These are phyloP conservation scores for Artemisia argyi DNA, from an alignment of 129 eudicot species.

Conservation along the genomic window DNA sequence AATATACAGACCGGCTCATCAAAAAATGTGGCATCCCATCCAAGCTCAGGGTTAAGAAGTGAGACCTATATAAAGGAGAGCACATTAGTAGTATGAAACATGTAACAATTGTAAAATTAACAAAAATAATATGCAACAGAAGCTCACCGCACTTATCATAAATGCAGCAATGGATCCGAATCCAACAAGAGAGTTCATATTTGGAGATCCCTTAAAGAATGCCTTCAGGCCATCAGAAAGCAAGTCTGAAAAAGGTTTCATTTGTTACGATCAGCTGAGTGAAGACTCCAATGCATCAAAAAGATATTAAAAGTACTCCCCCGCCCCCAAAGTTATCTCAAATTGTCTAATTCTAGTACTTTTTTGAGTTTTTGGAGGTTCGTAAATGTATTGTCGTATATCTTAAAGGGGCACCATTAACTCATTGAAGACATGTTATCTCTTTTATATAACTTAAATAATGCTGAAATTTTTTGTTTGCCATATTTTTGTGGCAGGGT, in stretches of 20 bases:
- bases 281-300: not conserved
- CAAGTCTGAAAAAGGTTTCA: constrained; percentile 48
- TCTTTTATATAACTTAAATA: not conserved
- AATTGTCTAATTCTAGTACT: not conserved
- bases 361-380: not conserved
- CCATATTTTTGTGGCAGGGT: no score
- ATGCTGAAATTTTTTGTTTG: not conserved
- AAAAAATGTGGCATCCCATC: constrained; percentile 91
- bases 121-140: constrained; percentile 16
- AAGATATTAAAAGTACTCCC: not conserved
- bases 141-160: constrained; percentile 71
- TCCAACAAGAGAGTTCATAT: constrained; percentile 97
- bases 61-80: constrained; percentile 57
- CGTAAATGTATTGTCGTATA: constrained; percentile 4
- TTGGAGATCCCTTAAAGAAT: constrained; percentile 80
- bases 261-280: constrained; percentile 3
- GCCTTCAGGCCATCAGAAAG: constrained; percentile 80
- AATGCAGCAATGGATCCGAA: constrained; percentile 93
- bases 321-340: not conserved
- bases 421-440: not conserved
- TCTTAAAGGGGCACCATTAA: not conserved
- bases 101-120: constrained; percentile 8
- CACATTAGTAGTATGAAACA: constrained; percentile 16
- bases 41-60: constrained; percentile 82
- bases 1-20: constrained; percentile 84